Conservation (phyloP, 352 stramenopile species). For the Phytophthora sp. region DNA sequence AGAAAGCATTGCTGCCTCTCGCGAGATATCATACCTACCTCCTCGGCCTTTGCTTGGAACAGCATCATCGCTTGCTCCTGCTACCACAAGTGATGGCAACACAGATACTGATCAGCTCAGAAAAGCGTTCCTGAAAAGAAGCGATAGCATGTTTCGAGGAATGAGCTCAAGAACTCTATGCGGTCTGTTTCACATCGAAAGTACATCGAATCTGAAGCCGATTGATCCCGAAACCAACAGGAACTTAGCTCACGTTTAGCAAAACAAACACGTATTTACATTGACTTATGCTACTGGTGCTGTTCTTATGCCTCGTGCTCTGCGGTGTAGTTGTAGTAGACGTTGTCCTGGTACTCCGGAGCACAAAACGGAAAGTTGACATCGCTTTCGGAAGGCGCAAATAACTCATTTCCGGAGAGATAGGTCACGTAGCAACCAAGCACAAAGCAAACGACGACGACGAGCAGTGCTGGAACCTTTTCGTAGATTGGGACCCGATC, state of each 20-base stretch:
- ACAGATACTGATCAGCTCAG: not conserved
- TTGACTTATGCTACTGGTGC: not conserved
- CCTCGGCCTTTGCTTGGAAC: not conserved
- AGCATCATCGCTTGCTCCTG: not conserved
- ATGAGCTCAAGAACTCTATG: slow-evolving; percentile 33
- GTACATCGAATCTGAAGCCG: not conserved
- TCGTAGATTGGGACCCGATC: slow-evolving; percentile 34
- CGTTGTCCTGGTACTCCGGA: slow-evolving; percentile 25
- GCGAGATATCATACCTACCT: slow-evolving; percentile 5
- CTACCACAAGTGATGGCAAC: not conserved
- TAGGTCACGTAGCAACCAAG: slow-evolving; percentile 40
- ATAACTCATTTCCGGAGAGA: slow-evolving; percentile 26
- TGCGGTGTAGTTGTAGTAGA: slow-evolving; percentile 36
- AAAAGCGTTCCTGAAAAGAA: too few species aligned
- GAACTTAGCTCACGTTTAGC: slow-evolving; percentile 22
- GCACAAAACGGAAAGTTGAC: slow-evolving; percentile 36
- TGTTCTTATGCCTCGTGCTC: slow-evolving; percentile 11
- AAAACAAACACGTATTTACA: slow-evolving; percentile 8
- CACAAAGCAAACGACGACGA: slow-evolving; percentile 27
- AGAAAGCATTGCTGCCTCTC: not conserved
- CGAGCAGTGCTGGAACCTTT: slow-evolving; percentile 25
- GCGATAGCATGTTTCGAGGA: slow-evolving; percentile 38
- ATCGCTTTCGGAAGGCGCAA: slow-evolving; percentile 20
- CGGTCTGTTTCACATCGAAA: slow-evolving; percentile 35
- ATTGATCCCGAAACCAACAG: not conserved